Evolutionary conservation across 352 stramenopile genomes (phyloP), one percentile per base, ranked within the genome.

Genomic region (Pythium oligandrum): DNA sequence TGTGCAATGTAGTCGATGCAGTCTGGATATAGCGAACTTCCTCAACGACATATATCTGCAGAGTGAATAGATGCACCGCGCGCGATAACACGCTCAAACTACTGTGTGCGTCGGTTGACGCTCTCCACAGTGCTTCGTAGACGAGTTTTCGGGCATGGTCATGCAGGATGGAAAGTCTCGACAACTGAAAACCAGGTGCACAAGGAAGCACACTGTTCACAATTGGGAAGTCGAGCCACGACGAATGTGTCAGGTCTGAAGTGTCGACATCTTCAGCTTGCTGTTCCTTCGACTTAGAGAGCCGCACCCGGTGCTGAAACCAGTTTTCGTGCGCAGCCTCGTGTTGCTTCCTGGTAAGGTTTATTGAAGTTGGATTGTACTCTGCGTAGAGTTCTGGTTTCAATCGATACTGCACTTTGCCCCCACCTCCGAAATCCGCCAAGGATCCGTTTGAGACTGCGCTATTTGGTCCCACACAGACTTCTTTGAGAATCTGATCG

Each of bases 281-380:
- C 51, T 85, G 75, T 49, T 88, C 73, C 40, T 77, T 65, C 40
- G 73, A 69, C 42, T 90, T 90, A 3, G 81, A 91, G n/a, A 58
- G 70, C 8, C 78, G 70, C 33, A 86, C 50, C 2, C 86, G 84
- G 10, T 91, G 67, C 40, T 91, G 83, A 46, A 92, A 90, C 75
- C 84, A 93, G 34, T 94, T 93, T 53, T 95, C 79, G 57, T 92
- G 84, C 7, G 86, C 84, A 44, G 81, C 82, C 54, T 94, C 84
- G 53, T 96, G 86, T 39, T 96, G 84, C 45, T 95, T 92, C 37
- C 84, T 73, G 26, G 86, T 91, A 47, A 95, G 55, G 48, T 94
- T 82, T n/a, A 92, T 78, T 51, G 91, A 94, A 5, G 83, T 88
- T 10, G 86, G 81, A 46, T 86, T 81, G 66, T 95, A 96, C 58